Evolutionary conservation across 2,329 filamentous ascomycete species (phyloP).

Genomic region (Xylaria sp.): DNA sequence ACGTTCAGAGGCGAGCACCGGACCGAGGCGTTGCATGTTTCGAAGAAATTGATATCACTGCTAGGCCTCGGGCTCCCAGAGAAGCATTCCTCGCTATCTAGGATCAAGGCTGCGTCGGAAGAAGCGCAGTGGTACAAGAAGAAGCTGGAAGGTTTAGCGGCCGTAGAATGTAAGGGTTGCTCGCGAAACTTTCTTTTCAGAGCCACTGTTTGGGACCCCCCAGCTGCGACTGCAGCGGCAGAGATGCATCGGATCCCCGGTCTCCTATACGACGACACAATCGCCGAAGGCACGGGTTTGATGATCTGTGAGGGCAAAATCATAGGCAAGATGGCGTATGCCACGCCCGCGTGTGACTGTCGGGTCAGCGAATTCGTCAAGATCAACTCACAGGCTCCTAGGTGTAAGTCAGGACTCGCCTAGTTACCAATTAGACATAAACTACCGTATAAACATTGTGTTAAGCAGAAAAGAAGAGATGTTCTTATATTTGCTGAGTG

Average conservation of each 20-base stretch:
- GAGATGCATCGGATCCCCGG: conserved; percentile 31
- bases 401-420: background rate
- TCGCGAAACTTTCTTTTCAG: conserved; percentile 23
- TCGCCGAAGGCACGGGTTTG: conserved; percentile 24
- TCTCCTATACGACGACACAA: conserved; percentile 30
- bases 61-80: conserved; percentile 29
- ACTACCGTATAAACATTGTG: too few species aligned
- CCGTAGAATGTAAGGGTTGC: conserved; percentile 29
- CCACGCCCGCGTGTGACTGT: conserved; percentile 29
- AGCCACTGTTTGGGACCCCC: conserved; percentile 25
- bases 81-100: conserved; percentile 30
- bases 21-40: conserved; percentile 19
- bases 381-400: conserved; percentile 20
- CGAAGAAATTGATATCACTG: conserved; percentile 24
- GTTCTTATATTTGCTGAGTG: conserved; percentile 26
- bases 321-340: conserved; percentile 32
- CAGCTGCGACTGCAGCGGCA: background rate
- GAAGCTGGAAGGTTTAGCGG: conserved; percentile 25
- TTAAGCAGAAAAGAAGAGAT: conserved; percentile 8
- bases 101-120: conserved; percentile 29
- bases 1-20: conserved; percentile 17
- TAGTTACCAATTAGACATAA: background rate
- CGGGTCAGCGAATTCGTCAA: conserved; percentile 24
- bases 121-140: conserved; percentile 32
- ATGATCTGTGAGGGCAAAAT: conserved; percentile 26